Evolutionary conservation across 495 filamentous ascomycete genomes (phyloP).

Genomic region (Ramalina intermedia): DNA sequence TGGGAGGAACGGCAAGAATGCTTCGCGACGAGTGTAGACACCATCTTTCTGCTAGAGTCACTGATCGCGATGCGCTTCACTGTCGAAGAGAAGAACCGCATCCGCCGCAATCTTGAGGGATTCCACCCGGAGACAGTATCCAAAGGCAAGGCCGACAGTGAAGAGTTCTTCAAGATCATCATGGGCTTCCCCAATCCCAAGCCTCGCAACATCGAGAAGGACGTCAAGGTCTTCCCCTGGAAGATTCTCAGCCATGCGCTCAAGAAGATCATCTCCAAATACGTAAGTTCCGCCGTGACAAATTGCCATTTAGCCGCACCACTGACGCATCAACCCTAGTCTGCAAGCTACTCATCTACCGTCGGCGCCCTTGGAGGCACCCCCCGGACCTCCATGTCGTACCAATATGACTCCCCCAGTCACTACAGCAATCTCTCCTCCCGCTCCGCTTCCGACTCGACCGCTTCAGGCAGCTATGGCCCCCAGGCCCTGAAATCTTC

Average conservation of each 20-base stretch:
- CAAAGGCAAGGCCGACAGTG: conserved; percentile 78
- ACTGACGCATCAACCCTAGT: conserved; percentile 18
- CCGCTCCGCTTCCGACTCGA: conserved; percentile 14
- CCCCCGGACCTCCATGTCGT: conserved; percentile 24
- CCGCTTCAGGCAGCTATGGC: conserved; percentile 10
- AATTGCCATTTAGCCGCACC: not conserved
- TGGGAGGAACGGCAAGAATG: conserved; percentile 85
- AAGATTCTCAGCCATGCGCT: conserved; percentile 65
- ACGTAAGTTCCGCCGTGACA: conserved; percentile 40
- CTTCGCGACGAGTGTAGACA: conserved; percentile 92
- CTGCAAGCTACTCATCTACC: conserved; percentile 38
- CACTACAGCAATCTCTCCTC: conserved; percentile 28
- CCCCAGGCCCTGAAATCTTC: conserved; percentile 3
- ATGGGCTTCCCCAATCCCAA: conserved; percentile 95
- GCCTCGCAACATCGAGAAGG: conserved; percentile 95
- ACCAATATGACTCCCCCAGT: conserved; percentile 29
- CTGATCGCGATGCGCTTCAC: conserved; percentile 72
- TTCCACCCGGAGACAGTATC: conserved; percentile 83
- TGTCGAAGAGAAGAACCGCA: conserved; percentile 95
- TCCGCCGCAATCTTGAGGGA: conserved; percentile 84
- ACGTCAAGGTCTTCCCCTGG: conserved; percentile 97
- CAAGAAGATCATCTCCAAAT: conserved; percentile 98
- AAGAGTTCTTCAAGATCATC: conserved; percentile 96
- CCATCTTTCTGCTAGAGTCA: conserved; percentile 81
- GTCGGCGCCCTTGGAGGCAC: conserved; percentile 26